These are phyloP conservation scores for Fusarium phyllophilum DNA, from an alignment of 2,329 filamentous ascomycete genomes.

Conservation along the genomic window DNA sequence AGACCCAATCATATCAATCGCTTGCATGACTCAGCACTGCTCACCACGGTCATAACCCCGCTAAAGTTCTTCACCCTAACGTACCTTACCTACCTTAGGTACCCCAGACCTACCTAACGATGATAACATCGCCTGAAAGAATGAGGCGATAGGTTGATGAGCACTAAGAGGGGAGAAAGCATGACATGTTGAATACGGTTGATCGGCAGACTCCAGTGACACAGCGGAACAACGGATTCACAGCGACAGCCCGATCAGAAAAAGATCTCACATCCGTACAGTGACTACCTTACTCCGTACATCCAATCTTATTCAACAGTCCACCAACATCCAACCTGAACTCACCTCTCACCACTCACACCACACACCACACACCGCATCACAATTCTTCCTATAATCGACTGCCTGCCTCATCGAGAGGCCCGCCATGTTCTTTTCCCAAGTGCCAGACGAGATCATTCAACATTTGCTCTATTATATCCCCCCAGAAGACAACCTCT, in stretches of 20 bases:
- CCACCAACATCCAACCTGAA: slow-evolving; percentile 9
- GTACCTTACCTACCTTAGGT: background rate
- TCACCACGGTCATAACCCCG: slow-evolving; percentile 30
- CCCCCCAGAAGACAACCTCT: slow-evolving; percentile 65
- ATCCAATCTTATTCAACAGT: slow-evolving; percentile 2
- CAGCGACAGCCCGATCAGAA: slow-evolving; percentile 10
- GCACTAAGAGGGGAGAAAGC: slow-evolving; percentile 23
- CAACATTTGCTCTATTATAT: slow-evolving; percentile 76
- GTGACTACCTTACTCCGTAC: background rate
- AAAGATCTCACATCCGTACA: background rate
- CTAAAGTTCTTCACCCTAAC: slow-evolving; percentile 14
- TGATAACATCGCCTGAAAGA: slow-evolving; percentile 32
- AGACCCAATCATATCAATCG: slow-evolving; percentile 4
- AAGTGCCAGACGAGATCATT: slow-evolving; percentile 85
- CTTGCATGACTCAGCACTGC: slow-evolving; percentile 9
- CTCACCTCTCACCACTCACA: background rate
- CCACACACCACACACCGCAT: slow-evolving; percentile 2
- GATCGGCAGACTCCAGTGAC: slow-evolving; percentile 30
- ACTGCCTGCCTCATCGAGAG: slow-evolving; percentile 18
- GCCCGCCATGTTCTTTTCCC: slow-evolving; percentile 52
- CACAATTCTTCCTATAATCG: slow-evolving; percentile 11
- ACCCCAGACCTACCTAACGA: slow-evolving; percentile 24
- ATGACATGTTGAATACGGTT: slow-evolving; percentile 34
- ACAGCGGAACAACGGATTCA: background rate
- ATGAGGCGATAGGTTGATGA: slow-evolving; percentile 30